These are phyloP conservation scores for Viola odorata DNA, from an alignment of 345 rosid species.

Conservation along the genomic window DNA sequence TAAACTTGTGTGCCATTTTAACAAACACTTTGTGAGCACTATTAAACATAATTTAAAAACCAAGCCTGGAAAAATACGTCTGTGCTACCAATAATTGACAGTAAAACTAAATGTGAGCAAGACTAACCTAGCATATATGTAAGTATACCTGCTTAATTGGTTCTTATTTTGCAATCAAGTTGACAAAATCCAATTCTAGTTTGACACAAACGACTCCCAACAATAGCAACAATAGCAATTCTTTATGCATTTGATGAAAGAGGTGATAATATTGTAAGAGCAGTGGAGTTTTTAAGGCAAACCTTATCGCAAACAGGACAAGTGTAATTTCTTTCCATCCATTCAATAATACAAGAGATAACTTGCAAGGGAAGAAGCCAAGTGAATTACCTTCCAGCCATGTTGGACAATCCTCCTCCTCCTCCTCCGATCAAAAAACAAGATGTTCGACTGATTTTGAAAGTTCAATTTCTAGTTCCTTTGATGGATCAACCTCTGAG, in stretches of 20 bases:
- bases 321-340: conserved; percentile 89
- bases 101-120: too few species aligned
- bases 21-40: too few species aligned
- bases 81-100: too few species aligned
- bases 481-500: conserved; percentile 44
- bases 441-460: conserved; percentile 41
- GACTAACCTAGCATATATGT: too few species aligned
- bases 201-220: too few species aligned
- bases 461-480: conserved; percentile 52
- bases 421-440: conserved; percentile 50
- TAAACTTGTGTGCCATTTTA: too few species aligned
- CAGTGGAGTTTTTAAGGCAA: conserved; percentile 11
- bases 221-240: too few species aligned
- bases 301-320: conserved; percentile 97
- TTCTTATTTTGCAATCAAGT: too few species aligned
- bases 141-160: too few species aligned
- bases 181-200: too few species aligned
- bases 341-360: conserved; percentile 65
- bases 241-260: conserved; percentile 2
- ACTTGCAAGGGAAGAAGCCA: background rate
- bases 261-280: background rate
- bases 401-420: conserved; percentile 84
- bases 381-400: conserved; percentile 79
- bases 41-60: too few species aligned
- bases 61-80: too few species aligned